Conservation (phyloP, 257 asterid genomes). For the Solanum peruvianum region DNA sequence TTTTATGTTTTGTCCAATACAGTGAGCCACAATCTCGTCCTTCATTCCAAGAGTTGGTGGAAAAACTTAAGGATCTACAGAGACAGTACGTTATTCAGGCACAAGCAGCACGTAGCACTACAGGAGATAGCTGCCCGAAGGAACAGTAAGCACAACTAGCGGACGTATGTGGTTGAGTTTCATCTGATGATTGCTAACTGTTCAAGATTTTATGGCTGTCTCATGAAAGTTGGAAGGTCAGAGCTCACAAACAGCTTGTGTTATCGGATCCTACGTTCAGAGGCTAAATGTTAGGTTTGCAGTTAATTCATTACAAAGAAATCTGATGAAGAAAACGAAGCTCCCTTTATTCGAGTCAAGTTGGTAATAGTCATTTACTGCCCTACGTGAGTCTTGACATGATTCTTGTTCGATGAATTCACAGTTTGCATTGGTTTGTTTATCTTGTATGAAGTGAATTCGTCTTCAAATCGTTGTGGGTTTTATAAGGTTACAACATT, state of each 20-base stretch:
- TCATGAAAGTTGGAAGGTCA: not conserved
- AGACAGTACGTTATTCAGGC: slow-evolving; percentile 30
- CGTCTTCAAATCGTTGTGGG: not conserved
- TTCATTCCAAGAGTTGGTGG: slow-evolving; percentile 67
- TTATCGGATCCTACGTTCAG: not conserved
- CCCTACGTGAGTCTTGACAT: not conserved
- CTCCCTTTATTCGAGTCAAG: not conserved
- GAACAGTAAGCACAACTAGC: slow-evolving; percentile 14
- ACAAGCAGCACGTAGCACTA: slow-evolving; percentile 44
- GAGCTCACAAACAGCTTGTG: slow-evolving; percentile 8
- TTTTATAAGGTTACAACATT: not conserved
- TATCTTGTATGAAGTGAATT: not conserved
- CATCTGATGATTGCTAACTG: not conserved
- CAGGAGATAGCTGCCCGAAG: slow-evolving; percentile 36
- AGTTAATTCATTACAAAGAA: not conserved
- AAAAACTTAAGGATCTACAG: slow-evolving; percentile 59
- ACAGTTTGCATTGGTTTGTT: not conserved
- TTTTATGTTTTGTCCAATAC: slow-evolving; percentile 9
- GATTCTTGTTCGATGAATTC: not conserved
- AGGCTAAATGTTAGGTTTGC: not conserved
- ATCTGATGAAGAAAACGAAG: not conserved
- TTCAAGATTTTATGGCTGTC: not conserved
- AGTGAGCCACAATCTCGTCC: slow-evolving; percentile 78
- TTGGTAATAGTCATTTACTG: not conserved
- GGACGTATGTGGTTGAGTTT: not conserved